Evolutionary conservation across 495 filamentous ascomycete species (phyloP).

Genomic region (Penicillium fimorum): DNA sequence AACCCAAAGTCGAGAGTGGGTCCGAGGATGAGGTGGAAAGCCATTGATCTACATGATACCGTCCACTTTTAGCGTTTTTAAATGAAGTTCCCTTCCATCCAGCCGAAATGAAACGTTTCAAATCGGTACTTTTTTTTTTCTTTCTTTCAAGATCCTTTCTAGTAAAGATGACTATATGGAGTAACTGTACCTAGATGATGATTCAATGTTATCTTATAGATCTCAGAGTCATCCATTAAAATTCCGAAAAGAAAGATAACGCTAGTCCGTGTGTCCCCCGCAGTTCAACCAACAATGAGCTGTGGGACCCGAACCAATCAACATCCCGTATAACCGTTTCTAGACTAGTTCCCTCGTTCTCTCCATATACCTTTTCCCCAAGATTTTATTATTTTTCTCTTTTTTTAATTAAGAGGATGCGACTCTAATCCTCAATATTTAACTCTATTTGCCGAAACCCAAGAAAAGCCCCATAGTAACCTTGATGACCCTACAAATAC

Average conservation of each 20-base stretch:
- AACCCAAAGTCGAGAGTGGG: background rate
- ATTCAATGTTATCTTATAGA: background rate
- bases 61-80: background rate
- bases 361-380: too few species aligned
- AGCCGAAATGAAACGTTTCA: slow-evolving; percentile 1
- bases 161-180: too few species aligned
- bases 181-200: too few species aligned
- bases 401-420: too few species aligned
- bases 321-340: background rate
- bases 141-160: background rate
- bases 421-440: background rate
- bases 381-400: too few species aligned
- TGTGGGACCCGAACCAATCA: slow-evolving; percentile 7
- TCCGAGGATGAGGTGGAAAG: background rate
- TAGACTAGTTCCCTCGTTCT: background rate
- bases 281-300: background rate
- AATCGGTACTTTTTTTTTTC: background rate
- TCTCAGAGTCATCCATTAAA: background rate
- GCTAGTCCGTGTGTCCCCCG: slow-evolving; percentile 5
- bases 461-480: slow-evolving; percentile 4
- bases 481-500: slow-evolving; percentile 10
- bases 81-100: background rate
- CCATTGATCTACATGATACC: slow-evolving; percentile 1
- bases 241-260: background rate
- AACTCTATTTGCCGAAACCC: background rate